phyloP scores from a whole-genome alignment of 2,329 filamentous ascomycete species.

The Biscogniauxia sp. region DNA sequence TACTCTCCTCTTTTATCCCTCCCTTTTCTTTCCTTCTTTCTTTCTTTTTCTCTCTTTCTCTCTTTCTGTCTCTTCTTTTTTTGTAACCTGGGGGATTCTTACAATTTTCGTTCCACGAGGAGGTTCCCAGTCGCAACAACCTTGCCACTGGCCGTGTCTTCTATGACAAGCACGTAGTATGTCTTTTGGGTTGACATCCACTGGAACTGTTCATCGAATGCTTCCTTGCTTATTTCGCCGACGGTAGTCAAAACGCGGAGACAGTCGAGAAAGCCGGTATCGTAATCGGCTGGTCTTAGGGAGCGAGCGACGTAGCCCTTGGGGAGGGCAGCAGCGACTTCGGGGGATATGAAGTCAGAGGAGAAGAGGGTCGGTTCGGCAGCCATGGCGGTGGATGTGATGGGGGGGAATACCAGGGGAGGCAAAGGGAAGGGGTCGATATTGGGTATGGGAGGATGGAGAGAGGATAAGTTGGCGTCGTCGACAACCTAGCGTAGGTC shows the following conservation, averaged over 20 bases:
- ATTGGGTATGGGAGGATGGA: not conserved
- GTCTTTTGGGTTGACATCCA: constrained; percentile 73
- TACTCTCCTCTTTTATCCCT: too few species aligned
- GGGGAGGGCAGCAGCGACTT: constrained; percentile 70
- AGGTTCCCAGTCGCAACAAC: constrained; percentile 90
- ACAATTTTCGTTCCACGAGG: constrained; percentile 94
- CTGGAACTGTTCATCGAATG: constrained; percentile 77
- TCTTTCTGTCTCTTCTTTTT: not conserved
- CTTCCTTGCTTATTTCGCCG: constrained; percentile 74
- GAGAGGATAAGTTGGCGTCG: not conserved
- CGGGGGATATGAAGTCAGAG: constrained; percentile 70
- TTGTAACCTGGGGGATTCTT: constrained; percentile 31
- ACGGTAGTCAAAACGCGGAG: constrained; percentile 89
- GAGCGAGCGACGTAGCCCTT: constrained; percentile 80
- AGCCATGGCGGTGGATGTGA: constrained; percentile 27
- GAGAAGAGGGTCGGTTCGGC: constrained; percentile 69
- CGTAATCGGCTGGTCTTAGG: constrained; percentile 74
- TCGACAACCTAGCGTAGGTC: not conserved
- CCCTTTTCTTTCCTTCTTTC: not conserved
- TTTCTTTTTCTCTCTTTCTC: too few species aligned
- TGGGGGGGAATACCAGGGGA: too few species aligned
- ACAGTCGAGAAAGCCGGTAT: constrained; percentile 83
- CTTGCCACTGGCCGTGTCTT: constrained; percentile 60
- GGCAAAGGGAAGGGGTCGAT: not conserved
- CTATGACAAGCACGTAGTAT: constrained; percentile 86